Conservation (phyloP, 768 basidiomycete genomes). For the Sporobolomyces pararoseus region DNA sequence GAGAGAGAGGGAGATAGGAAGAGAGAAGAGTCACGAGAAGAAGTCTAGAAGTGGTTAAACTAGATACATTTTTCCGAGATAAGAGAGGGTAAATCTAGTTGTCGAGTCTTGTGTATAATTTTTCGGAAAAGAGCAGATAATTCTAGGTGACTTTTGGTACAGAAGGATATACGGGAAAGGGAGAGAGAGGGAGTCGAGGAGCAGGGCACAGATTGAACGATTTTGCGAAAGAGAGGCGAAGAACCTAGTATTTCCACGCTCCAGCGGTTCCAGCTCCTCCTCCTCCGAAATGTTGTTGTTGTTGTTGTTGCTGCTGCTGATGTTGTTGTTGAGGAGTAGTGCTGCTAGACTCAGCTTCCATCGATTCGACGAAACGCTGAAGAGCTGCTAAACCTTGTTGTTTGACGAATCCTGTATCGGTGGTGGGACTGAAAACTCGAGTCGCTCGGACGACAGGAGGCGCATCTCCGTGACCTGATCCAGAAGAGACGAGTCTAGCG, state of each 20-base stretch:
- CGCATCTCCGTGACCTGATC: constrained; percentile 23
- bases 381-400: constrained; percentile 44
- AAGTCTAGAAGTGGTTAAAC: not conserved
- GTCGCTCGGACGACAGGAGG: constrained; percentile 41
- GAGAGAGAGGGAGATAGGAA: not conserved
- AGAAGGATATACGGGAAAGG: too few relatives aligned
- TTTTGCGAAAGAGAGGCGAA: not conserved
- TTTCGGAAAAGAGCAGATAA: not conserved
- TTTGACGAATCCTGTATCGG: constrained; percentile 43
- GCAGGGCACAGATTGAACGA: not conserved
- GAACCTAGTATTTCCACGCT: not conserved
- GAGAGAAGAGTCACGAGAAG: not conserved
- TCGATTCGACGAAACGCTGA: constrained; percentile 44
- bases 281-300: not conserved
- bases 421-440: constrained; percentile 43
- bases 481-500: constrained; percentile 30
- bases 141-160: too few relatives aligned
- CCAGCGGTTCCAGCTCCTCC: constrained; percentile 3
- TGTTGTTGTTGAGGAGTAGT: not conserved
- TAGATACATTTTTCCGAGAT: constrained; percentile 1
- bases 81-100: not conserved
- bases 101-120: too few relatives aligned
- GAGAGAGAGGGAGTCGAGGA: not conserved
- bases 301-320: not conserved
- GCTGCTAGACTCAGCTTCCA: constrained; percentile 32